These are phyloP conservation scores for Akanthomyces lecanii DNA, from an alignment of 2,329 filamentous ascomycete species.

Conservation along the genomic window DNA sequence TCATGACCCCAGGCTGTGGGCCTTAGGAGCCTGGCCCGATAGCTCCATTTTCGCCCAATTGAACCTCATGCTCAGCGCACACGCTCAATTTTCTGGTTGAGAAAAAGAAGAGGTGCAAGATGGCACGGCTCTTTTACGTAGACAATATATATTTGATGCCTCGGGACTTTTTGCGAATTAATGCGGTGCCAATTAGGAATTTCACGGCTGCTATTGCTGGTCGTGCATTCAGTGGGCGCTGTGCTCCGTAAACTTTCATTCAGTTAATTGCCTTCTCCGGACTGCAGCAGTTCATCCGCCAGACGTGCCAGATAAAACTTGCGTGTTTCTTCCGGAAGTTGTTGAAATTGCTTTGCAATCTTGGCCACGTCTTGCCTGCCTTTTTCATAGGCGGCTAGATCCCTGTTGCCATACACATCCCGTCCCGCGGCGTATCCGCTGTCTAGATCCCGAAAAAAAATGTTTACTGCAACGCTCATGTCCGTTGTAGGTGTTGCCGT, in stretches of 20 bases:
- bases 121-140: not conserved
- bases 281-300: conserved; percentile 57
- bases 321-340: conserved; percentile 61
- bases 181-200: not conserved
- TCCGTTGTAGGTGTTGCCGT: conserved; percentile 57
- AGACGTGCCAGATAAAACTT: conserved; percentile 72
- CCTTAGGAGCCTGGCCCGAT: not conserved
- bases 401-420: conserved; percentile 85
- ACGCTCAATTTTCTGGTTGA: not conserved
- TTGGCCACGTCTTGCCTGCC: conserved; percentile 67
- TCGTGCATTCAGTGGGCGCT: not conserved
- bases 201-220: not conserved
- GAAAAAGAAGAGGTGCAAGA: not conserved
- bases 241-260: no score
- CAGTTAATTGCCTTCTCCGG: conserved; percentile 20
- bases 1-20: not conserved
- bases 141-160: not conserved
- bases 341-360: conserved; percentile 60
- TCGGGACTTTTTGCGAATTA: not conserved
- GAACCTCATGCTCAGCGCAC: not conserved
- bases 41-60: not conserved
- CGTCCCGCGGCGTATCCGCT: conserved; percentile 66
- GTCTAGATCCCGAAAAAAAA: conserved; percentile 75
- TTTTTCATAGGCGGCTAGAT: conserved; percentile 79
- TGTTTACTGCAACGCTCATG: conserved; percentile 76